Percentiles rank a stretch among this genome's conserved stretches.
phyloP scores from a whole-genome alignment of 495 filamentous ascomycete genomes.

The Cetradonia linearis region DNA sequence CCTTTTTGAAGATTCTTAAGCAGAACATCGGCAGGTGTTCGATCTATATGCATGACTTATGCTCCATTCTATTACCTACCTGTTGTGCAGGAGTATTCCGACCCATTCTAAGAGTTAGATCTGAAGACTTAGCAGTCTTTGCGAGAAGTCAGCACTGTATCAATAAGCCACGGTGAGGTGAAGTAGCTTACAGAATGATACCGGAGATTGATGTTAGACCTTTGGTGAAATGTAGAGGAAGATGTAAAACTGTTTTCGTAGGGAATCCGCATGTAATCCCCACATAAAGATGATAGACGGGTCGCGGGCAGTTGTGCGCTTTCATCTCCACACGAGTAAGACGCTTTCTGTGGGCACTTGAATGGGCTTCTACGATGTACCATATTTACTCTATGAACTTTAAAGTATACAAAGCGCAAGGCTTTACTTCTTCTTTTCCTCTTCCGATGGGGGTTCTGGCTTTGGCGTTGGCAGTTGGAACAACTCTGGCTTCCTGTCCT shows the following conservation, averaged over 20 bases:
- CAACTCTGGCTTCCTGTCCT: constrained; percentile 69
- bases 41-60: not conserved
- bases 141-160: no score
- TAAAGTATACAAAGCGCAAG: constrained; percentile 1
- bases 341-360: not conserved
- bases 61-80: not conserved
- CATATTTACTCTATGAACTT: not conserved
- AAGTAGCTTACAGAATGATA: no score
- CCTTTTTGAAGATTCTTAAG: not conserved
- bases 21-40: not conserved
- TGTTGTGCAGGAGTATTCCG: no score
- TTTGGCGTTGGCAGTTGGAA: constrained; percentile 95
- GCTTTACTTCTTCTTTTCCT: constrained; percentile 80
- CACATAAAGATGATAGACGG: not conserved
- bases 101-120: no score
- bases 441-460: constrained; percentile 71
- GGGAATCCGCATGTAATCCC: no score
- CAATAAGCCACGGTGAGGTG: no score
- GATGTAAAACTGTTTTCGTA: no score
- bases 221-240: no score
- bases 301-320: not conserved
- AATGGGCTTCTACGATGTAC: not conserved
- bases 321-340: not conserved
- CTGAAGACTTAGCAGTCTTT: no score
- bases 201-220: no score